Conservation (phyloP, 2,329 filamentous ascomycete species). For the Penicillium corylophilum region DNA sequence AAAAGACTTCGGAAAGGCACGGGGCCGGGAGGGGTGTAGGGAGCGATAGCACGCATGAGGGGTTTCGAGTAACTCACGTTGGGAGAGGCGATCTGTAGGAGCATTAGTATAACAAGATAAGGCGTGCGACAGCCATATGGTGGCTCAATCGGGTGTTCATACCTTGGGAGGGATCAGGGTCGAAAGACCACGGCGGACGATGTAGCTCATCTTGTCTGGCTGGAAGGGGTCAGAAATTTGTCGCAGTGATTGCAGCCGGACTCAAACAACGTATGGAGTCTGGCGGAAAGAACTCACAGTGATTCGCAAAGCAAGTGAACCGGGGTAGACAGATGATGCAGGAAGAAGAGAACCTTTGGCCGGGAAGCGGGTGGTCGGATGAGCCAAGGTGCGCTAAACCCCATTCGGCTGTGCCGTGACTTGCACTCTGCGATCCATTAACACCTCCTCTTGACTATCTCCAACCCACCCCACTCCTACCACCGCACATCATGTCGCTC, state of each 20-base stretch:
- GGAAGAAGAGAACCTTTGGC: conserved; percentile 35
- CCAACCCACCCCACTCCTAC: conserved; percentile 17
- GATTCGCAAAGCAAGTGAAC: conserved; percentile 33
- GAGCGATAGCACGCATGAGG: conserved; percentile 7
- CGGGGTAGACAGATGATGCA: conserved; percentile 33
- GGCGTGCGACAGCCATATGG: conserved; percentile 8
- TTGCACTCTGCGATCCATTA: conserved; percentile 28
- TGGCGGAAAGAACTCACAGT: conserved; percentile 27
- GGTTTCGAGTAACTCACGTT: conserved; percentile 33
- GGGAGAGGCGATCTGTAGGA: conserved; percentile 37
- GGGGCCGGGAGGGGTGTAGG: conserved; percentile 12
- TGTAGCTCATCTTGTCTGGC: conserved; percentile 79
- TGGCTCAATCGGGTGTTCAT: conserved; percentile 33
- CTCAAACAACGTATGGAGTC: neutral
- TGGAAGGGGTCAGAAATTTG: conserved; percentile 28
- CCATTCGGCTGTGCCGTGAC: conserved; percentile 33
- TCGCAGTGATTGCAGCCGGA: conserved; percentile 7
- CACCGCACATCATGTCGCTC: conserved; percentile 59
- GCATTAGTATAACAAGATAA: conserved; percentile 40
- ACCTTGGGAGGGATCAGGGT: conserved; percentile 99
- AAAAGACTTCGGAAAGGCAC: conserved; percentile 27
- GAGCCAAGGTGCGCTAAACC: conserved; percentile 36
- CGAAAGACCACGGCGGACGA: conserved; percentile 86
- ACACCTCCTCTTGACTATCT: conserved; percentile 29
- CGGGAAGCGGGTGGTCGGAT: conserved; percentile 40